Percentiles rank a stretch among this genome's conserved stretches.
Conservation (phyloP, 192 early-diverging fungal species). For the Backusella australiensis region DNA sequence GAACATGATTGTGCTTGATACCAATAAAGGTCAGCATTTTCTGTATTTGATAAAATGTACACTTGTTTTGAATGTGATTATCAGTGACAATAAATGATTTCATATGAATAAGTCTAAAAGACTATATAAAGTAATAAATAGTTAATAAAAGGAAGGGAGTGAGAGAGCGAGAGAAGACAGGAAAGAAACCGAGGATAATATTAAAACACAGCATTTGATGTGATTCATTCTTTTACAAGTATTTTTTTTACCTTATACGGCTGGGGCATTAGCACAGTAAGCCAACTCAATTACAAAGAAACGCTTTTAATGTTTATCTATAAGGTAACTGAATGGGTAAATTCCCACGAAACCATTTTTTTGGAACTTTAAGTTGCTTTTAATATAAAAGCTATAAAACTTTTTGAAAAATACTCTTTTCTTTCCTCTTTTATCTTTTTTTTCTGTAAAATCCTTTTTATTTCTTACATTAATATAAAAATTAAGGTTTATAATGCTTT, state of each 20-base stretch:
- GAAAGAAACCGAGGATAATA: neutral
- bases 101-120: neutral
- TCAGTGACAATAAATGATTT: neutral
- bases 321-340: constrained; percentile 8
- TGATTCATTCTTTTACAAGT: neutral
- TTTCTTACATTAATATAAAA: neutral
- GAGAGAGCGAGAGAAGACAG: neutral
- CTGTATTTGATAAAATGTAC: constrained; percentile 21
- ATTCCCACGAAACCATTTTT: neutral
- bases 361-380: neutral
- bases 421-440: neutral
- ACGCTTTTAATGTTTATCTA: neutral
- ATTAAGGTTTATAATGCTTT: neutral
- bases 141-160: neutral
- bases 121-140: constrained; percentile 6
- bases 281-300: constrained; percentile 15
- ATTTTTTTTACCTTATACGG: constrained; percentile 9
- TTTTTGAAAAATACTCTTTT: neutral
- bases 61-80: neutral
- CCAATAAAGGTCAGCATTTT: constrained; percentile 22
- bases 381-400: neutral
- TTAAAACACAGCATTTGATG: constrained; percentile 8
- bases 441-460: neutral
- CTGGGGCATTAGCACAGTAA: neutral
- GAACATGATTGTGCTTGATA: constrained; percentile 13